Evolutionary conservation across 2,329 filamentous ascomycete genomes (phyloP), one percentile per base, ranked within the genome.

Genomic region (Aspergillus fumigatiaffinis): DNA sequence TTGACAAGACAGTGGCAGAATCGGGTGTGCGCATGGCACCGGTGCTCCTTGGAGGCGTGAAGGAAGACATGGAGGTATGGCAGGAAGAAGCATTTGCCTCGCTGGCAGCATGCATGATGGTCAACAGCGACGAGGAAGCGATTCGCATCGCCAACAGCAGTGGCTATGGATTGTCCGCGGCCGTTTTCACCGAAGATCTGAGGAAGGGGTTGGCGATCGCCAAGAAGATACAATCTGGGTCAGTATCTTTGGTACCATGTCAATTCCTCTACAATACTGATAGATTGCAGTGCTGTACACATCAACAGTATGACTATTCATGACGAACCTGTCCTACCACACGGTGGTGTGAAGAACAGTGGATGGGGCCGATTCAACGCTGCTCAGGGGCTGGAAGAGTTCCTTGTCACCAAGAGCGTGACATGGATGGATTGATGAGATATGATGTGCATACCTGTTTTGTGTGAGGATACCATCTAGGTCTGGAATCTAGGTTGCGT

Each of bases 1-100:
- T 53, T 1, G 54, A 62, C 20, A 23, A 54, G 12, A 9, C 59
- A 59, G 14, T 35, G 42, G 1, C 21, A 23, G 62, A 61, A 2
- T 52, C 64, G 7, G 66, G 65, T 1, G 67, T 72, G n/a, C 73
- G 78, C 17, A 77, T 91, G 77, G 80, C 82, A 0, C 87, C 88
- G 2, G 77, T 89, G 42, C 82, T 92, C 47, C 75, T 94, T 0
- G 83, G 83, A 17, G 83, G 82, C 51, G 85, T 92, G 7, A 87
- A 71, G 20, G 79, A 82, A 54, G 80, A 82, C 0, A 93, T 93
- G 90, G 83, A 87, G 29, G 75, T 93, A 9, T 93, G 87, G 77
- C 78, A 84, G 63, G 85, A 83, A 1, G 90, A 94, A 72, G 86
- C 84, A 0, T 94, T 94, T 64, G 90, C 89, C 0, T 90, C 90